phyloP scores from a whole-genome alignment of 176 grass and related monocot genomes.

The Chloris gayana region DNA sequence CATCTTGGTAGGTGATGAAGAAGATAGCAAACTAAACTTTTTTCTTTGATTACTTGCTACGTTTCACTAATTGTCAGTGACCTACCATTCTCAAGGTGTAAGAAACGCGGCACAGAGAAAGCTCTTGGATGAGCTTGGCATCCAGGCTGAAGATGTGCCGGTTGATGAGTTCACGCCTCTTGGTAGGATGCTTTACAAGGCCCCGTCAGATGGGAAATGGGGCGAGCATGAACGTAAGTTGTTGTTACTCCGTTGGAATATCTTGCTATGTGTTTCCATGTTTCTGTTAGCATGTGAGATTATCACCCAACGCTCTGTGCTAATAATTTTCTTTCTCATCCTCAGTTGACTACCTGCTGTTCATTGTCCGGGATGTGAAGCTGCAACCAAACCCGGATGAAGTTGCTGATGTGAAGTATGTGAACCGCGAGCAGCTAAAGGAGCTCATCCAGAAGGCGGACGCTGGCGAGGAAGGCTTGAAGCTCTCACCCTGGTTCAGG shows the following conservation, averaged over 20 bases:
- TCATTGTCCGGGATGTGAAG: slow-evolving; percentile 80
- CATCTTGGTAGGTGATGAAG: slow-evolving; percentile 60
- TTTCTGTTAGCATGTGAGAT: background rate
- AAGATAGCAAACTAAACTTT: background rate
- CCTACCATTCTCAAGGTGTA: slow-evolving; percentile 51
- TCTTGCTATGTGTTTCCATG: background rate
- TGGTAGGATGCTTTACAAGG: slow-evolving; percentile 95
- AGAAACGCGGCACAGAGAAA: slow-evolving; percentile 97
- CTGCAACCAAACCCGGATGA: slow-evolving; percentile 79
- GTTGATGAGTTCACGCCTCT: slow-evolving; percentile 85
- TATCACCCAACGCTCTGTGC: background rate
- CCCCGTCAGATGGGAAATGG: slow-evolving; percentile 93
- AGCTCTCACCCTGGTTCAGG: slow-evolving; percentile 93
- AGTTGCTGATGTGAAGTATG: slow-evolving; percentile 80
- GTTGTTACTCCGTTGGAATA: background rate
- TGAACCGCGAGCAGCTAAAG: slow-evolving; percentile 68
- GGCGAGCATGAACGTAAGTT: slow-evolving; percentile 87
- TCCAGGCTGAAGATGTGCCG: slow-evolving; percentile 74
- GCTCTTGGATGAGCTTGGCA: slow-evolving; percentile 88
- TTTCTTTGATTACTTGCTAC: background rate
- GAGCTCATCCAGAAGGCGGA: slow-evolving; percentile 78
- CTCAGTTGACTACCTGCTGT: slow-evolving; percentile 89
- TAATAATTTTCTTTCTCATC: slow-evolving; percentile 28
- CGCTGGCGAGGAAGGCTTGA: slow-evolving; percentile 66
- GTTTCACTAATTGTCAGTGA: background rate